Evolutionary conservation across 2,329 filamentous ascomycete genomes (phyloP), one percentile per base, ranked within the genome.

Genomic region (Curvularia eragrostidis): DNA sequence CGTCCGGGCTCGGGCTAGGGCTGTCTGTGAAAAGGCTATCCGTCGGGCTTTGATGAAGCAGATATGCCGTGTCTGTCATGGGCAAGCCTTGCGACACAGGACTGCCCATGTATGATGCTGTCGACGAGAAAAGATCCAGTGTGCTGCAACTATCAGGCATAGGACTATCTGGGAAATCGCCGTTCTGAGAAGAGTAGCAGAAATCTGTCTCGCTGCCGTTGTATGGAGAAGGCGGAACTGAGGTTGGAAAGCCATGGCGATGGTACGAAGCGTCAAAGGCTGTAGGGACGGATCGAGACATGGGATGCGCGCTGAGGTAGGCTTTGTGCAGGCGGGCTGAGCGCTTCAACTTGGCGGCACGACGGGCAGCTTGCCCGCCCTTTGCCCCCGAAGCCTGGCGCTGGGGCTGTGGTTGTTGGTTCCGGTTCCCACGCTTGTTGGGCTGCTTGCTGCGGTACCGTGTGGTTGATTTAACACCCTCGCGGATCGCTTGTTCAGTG

Each of bases 391-490:
- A 79, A 8, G 75, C 74, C 62, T 81, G 79, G 5, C 79, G 76
- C 54, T 80, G 78, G 6, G 73, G 69, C 1, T 68, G 69, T 0
- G 73, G 72, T 12, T 71, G 61, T 1, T 67, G 59, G 7, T 62
- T 64, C n/a, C 67, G 64, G n/a, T 67, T 54, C 15, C 61, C 64
- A 30, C 78, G 79, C 63, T 79, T 80, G 65, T 80, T 79, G 32
- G 79, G 77, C 30, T 77, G 72, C 67, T 82, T 82, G 59, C 63
- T 71, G 59, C 81, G 78, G 64, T 81, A 83, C 36, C 80, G 78
- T 0, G 94, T 97, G 0, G 94, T 98, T 57, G 91, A 94, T 76
- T 93, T 87, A 48, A 97, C 90, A 24, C 91, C 91, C 23, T 89
- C 79, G 19, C 78, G 77, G 30, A 91, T 79, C 0, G 91, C 91